These are phyloP conservation scores for Emergomyces pasteurianus DNA, from an alignment of 2,329 filamentous ascomycete species.

Conservation along the genomic window DNA sequence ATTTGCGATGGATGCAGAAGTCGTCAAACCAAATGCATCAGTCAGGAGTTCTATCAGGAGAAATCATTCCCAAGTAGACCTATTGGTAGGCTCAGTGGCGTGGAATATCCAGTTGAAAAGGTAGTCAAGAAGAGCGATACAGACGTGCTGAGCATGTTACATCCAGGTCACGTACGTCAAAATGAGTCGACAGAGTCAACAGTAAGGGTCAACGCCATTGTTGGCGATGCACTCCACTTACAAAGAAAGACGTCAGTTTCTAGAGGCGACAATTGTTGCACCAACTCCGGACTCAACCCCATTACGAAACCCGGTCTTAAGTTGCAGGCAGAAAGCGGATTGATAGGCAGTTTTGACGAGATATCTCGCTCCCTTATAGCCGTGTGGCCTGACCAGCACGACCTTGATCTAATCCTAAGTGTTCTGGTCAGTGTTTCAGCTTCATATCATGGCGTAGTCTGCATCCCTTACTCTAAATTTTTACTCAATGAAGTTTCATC, in stretches of 20 bases:
- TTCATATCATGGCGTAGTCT: conserved; percentile 28
- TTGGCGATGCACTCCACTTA: not conserved
- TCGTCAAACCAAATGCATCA: conserved; percentile 25
- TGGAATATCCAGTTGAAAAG: conserved; percentile 38
- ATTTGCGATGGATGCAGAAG: conserved; percentile 20
- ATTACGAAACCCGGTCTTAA: not conserved
- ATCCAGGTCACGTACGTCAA: not conserved
- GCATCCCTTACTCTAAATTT: conserved; percentile 18
- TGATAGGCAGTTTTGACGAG: conserved; percentile 10
- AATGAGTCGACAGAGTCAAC: not conserved
- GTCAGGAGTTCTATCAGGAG: conserved; percentile 38
- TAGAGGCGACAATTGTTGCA: not conserved
- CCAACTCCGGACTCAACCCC: not conserved
- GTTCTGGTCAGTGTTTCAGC: conserved; percentile 21
- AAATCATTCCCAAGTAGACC: conserved; percentile 10
- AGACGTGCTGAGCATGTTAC: conserved; percentile 5
- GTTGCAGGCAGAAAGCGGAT: conserved; percentile 1
- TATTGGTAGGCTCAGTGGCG: conserved; percentile 33
- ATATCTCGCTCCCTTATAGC: conserved; percentile 23
- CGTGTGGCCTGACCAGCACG: conserved; percentile 29
- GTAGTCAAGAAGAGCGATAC: conserved; percentile 27
- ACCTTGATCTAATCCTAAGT: conserved; percentile 27
- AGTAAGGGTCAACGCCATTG: not conserved
- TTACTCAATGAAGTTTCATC: conserved; percentile 12
- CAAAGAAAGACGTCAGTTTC: not conserved